Conservation (phyloP, 345 rosid genomes). For the Rhizophora apiculata region DNA sequence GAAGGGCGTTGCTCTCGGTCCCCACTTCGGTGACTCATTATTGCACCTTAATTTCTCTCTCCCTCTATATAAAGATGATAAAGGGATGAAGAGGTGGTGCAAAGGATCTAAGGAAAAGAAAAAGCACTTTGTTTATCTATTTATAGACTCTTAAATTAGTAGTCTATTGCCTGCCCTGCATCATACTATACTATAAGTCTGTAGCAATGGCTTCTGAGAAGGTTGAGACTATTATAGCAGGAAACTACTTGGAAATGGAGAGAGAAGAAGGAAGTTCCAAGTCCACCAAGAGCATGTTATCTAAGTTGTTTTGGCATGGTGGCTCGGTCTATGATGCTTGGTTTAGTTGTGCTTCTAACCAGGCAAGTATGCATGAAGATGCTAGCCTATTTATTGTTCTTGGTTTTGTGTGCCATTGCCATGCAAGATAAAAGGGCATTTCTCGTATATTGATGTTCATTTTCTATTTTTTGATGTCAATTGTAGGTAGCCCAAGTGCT, state of each 20-base stretch:
- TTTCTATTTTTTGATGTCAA: background rate
- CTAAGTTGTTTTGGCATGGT: slow-evolving; percentile 82
- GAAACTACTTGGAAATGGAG: slow-evolving; percentile 91
- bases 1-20: slow-evolving; percentile 20
- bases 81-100: slow-evolving; percentile 7
- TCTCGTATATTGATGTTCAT: background rate
- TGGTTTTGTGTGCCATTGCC: too few relatives aligned
- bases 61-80: slow-evolving; percentile 5
- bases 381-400: background rate
- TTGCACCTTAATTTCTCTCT: slow-evolving; percentile 26
- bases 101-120: slow-evolving; percentile 3
- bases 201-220: slow-evolving; percentile 87
- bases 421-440: background rate
- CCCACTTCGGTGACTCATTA: slow-evolving; percentile 51
- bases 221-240: slow-evolving; percentile 87
- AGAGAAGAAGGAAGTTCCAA: slow-evolving; percentile 50
- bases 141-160: slow-evolving; percentile 37
- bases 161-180: slow-evolving; percentile 26
- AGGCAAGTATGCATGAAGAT: slow-evolving; percentile 39
- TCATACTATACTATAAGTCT: background rate
- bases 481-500: slow-evolving; percentile 94
- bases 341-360: slow-evolving; percentile 97
- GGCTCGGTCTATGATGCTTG: slow-evolving; percentile 98
- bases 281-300: slow-evolving; percentile 51
- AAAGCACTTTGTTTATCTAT: slow-evolving; percentile 43